Conservation (phyloP, 108 stramenopile genomes). For the Schizochytrium sp. region DNA sequence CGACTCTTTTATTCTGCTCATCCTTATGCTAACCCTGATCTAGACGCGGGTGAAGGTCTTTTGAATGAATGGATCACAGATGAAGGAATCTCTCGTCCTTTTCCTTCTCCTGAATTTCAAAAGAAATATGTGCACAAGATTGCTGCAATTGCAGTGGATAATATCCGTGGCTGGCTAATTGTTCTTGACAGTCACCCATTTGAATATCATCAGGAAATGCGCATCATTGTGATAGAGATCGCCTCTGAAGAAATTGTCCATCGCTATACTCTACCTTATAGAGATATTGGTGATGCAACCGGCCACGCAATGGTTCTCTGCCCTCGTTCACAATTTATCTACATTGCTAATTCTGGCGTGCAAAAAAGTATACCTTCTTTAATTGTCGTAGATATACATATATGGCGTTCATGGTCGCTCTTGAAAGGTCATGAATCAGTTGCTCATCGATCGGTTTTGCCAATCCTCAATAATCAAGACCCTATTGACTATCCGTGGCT, state of each 20-base stretch:
- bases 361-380: not conserved
- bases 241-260: not conserved
- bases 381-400: not conserved
- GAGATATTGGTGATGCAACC: not conserved
- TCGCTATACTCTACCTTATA: not conserved
- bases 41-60: not conserved
- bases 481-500: conserved; percentile 11
- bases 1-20: not conserved
- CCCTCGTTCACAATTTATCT: not conserved
- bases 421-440: not conserved
- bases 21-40: not conserved
- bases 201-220: not conserved
- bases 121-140: not conserved
- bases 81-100: not conserved
- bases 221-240: not conserved
- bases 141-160: not conserved
- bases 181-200: conserved; percentile 10
- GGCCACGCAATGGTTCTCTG: not conserved
- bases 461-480: not conserved
- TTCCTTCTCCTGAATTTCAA: conserved; percentile 3
- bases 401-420: not conserved
- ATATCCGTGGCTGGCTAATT: not conserved
- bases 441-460: not conserved
- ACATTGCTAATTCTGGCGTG: not conserved
- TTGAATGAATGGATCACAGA: not conserved